Conservation (phyloP, 768 basidiomycete genomes). For the Lentinula sp. region DNA sequence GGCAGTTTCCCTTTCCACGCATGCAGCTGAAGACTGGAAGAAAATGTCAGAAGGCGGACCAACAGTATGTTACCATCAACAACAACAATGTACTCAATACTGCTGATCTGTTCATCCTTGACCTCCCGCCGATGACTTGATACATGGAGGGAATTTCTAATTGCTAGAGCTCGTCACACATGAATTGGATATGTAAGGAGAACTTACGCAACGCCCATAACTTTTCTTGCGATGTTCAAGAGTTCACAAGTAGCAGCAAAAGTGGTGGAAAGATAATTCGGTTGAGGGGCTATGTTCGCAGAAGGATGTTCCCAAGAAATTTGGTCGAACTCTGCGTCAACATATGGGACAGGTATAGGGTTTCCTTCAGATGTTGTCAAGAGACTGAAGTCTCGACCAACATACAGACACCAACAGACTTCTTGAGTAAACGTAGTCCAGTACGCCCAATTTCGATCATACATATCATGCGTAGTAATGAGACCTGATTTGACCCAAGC, state of each 20-base stretch:
- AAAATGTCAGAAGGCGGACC: background rate
- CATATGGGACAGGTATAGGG: constrained; percentile 25
- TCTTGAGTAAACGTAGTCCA: constrained; percentile 32
- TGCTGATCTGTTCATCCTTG: constrained; percentile 11
- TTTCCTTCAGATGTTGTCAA: constrained; percentile 13
- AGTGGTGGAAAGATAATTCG: constrained; percentile 17
- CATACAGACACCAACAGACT: constrained; percentile 37
- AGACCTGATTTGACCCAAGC: constrained; percentile 30
- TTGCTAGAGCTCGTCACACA: constrained; percentile 1
- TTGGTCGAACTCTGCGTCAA: constrained; percentile 25
- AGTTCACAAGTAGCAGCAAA: constrained; percentile 26
- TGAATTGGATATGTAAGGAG: background rate
- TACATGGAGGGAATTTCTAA: constrained; percentile 1
- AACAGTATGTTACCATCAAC: background rate
- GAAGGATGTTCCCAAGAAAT: constrained; percentile 24
- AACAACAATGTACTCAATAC: constrained; percentile 13
- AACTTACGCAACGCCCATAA: constrained; percentile 29
- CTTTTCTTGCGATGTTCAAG: constrained; percentile 21
- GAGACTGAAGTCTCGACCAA: constrained; percentile 33
- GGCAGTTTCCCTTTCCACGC: constrained; percentile 18
- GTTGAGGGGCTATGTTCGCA: constrained; percentile 18
- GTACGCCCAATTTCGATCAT: constrained; percentile 34
- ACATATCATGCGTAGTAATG: constrained; percentile 27
- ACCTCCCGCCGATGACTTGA: background rate
- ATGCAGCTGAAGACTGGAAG: constrained; percentile 10